Conservation (phyloP, 2,329 filamentous ascomycete species). For the Polychaeton citri region DNA sequence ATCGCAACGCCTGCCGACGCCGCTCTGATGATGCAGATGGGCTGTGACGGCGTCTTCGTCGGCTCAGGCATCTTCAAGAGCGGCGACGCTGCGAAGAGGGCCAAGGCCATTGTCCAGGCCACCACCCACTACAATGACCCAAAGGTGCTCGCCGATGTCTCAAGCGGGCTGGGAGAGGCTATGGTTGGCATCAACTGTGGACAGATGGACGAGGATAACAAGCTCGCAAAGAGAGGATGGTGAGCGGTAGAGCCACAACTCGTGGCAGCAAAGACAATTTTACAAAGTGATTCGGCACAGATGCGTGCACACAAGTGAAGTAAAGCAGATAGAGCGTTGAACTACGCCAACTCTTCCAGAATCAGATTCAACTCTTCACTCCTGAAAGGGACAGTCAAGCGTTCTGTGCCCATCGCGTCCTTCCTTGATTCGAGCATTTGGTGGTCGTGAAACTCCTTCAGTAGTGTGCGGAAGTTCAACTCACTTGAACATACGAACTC, state of each 20-base stretch:
- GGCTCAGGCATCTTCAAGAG: slow-evolving; percentile 96
- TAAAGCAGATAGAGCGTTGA: too few relatives aligned
- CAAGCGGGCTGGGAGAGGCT: slow-evolving; percentile 82
- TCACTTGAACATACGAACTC: slow-evolving; percentile 96
- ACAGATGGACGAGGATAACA: slow-evolving; percentile 64
- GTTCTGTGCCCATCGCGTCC: slow-evolving; percentile 72
- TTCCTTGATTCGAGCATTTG: slow-evolving; percentile 89
- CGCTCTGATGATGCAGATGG: slow-evolving; percentile 97
- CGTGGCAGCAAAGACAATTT: neutral
- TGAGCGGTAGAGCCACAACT: too few relatives aligned
- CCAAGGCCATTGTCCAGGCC: slow-evolving; percentile 87
- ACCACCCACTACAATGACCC: slow-evolving; percentile 82
- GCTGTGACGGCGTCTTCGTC: slow-evolving; percentile 95
- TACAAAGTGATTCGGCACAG: neutral
- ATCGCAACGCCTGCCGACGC: slow-evolving; percentile 98
- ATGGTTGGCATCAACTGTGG: slow-evolving; percentile 93
- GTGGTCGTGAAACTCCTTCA: slow-evolving; percentile 98
- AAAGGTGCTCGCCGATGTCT: slow-evolving; percentile 74
- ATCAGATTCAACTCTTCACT: slow-evolving; percentile 82
- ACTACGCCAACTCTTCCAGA: slow-evolving; percentile 54
- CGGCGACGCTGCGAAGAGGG: slow-evolving; percentile 77
- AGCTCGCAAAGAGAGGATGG: slow-evolving; percentile 77
- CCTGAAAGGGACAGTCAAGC: slow-evolving; percentile 72
- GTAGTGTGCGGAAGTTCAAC: slow-evolving; percentile 81
- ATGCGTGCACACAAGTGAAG: neutral